Base-by-base conservation (phyloP, 139 green algal genomes). In the Coelastrella sp. region DNA sequence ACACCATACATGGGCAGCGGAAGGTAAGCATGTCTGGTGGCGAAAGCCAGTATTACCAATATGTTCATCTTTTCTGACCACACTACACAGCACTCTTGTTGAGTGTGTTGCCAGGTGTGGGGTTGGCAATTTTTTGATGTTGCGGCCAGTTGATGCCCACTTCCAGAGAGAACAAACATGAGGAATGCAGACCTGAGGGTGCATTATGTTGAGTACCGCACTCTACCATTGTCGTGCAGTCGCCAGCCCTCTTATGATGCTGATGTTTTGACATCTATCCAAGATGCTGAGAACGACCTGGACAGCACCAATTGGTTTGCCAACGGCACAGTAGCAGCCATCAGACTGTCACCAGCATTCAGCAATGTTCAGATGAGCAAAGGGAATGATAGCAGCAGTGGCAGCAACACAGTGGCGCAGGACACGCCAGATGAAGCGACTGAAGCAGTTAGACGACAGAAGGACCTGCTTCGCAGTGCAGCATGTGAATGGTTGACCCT, bases 1-100 rank as follows among this genome's bases (percentile, higher is more conserved):
- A 35, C 23, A 88, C 74, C 89, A 93, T 91, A 57, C 48, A 57
- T 57, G 48, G 0, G 17, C 17, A 15, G 48, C 48, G 48, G 48
- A 11, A 57, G 17, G 48, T 57, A 57, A 57, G 17, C 48, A n/a
- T n/a, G 17, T 57, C 17, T n/a, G n/a, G n/a, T n/a, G n/a, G n/a
- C n/a, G n/a, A n/a, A n/a, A n/a, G n/a, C n/a, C n/a, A n/a, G n/a
- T n/a, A n/a, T n/a, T n/a, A n/a, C n/a, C n/a, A n/a, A n/a, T n/a
- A n/a, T n/a, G n/a, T n/a, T n/a, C n/a, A n/a, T n/a, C n/a, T n/a
- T n/a, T n/a, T n/a, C n/a, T n/a, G n/a, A n/a, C n/a, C n/a, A n/a
- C n/a, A n/a, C n/a, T n/a, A n/a, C n/a, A n/a, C n/a, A n/a, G n/a
- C n/a, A n/a, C n/a, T n/a, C n/a, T n/a, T n/a, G n/a, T n/a, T n/a